Conservation (phyloP, 495 filamentous ascomycete genomes). For the Penicillium odoratum region DNA sequence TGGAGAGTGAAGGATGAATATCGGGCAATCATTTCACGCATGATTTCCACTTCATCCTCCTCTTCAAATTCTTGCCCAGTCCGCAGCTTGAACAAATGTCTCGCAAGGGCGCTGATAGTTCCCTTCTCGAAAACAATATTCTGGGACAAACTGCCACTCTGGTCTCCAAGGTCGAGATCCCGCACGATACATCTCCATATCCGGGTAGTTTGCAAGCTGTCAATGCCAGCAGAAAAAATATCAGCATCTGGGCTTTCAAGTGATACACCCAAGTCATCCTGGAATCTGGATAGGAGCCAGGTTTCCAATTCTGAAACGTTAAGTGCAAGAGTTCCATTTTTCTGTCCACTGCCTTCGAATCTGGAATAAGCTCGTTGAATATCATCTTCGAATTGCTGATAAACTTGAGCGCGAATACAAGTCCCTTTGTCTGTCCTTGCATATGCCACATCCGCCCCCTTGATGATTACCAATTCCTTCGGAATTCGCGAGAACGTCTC, state of each 20-base stretch:
- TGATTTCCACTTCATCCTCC: slow-evolving; percentile 31
- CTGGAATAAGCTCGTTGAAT: slow-evolving; percentile 49
- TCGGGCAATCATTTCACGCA: slow-evolving; percentile 39
- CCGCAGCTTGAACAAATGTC: slow-evolving; percentile 26
- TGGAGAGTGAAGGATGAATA: slow-evolving; percentile 42
- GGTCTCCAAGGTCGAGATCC: slow-evolving; percentile 30
- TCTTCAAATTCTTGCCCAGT: slow-evolving; percentile 23
- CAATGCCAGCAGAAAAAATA: slow-evolving; percentile 56
- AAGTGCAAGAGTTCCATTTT: slow-evolving; percentile 21
- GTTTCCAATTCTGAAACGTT: slow-evolving; percentile 23
- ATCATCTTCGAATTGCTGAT: slow-evolving; percentile 47
- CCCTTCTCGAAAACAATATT: slow-evolving; percentile 52
- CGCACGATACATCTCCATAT: slow-evolving; percentile 44
- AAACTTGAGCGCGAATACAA: slow-evolving; percentile 55
- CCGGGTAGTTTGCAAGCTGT: slow-evolving; percentile 53
- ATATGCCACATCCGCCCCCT: slow-evolving; percentile 47
- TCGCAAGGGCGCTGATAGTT: slow-evolving; percentile 36
- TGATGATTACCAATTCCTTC: slow-evolving; percentile 49
- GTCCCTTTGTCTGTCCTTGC: slow-evolving; percentile 57
- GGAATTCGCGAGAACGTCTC: slow-evolving; percentile 56
- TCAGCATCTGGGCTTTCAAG: slow-evolving; percentile 39
- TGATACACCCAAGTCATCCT: slow-evolving; percentile 23
- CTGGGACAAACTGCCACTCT: slow-evolving; percentile 35
- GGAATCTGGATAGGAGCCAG: slow-evolving; percentile 29
- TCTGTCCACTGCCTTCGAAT: slow-evolving; percentile 26